Conservation (phyloP, 2,329 filamentous ascomycete genomes). For the Sphaerulina musiva region DNA sequence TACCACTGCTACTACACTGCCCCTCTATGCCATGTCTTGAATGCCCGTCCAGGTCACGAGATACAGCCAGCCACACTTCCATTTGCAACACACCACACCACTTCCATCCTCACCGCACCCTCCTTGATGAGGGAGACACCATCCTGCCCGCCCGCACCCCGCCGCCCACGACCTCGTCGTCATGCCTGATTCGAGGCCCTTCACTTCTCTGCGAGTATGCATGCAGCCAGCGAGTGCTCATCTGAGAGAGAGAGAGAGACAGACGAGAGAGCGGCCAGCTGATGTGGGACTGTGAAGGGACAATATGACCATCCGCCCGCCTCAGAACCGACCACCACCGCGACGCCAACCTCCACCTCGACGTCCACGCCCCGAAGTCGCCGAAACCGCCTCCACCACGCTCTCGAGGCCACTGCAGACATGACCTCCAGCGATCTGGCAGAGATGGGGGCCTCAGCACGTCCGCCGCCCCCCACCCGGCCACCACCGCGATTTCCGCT, state of each 20-base stretch:
- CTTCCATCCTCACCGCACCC: neutral
- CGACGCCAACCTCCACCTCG: neutral
- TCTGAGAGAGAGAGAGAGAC: neutral
- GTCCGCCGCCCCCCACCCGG: constrained; percentile 7
- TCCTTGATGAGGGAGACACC: neutral
- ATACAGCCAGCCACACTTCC: neutral
- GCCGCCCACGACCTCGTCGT: constrained; percentile 1
- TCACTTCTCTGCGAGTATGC: constrained; percentile 21
- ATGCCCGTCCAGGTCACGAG: neutral
- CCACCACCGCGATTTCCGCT: constrained; percentile 13
- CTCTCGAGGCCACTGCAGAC: constrained; percentile 32
- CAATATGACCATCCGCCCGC: constrained; percentile 44
- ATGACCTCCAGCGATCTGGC: constrained; percentile 25
- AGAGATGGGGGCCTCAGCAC: constrained; percentile 16
- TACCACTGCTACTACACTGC: no score
- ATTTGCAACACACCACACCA: neutral
- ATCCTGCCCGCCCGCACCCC: neutral
- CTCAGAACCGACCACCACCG: constrained; percentile 20
- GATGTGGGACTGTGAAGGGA: constrained; percentile 25
- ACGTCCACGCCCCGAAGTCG: constrained; percentile 28
- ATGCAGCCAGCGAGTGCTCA: neutral
- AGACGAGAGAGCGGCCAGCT: constrained; percentile 13
- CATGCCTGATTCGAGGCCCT: constrained; percentile 22
- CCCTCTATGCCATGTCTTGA: neutral
- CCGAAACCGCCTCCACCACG: constrained; percentile 31